Base-by-base conservation (phyloP, 1,284 basidiomycete genomes). In the Cutaneotrichosporon dermatis region DNA sequence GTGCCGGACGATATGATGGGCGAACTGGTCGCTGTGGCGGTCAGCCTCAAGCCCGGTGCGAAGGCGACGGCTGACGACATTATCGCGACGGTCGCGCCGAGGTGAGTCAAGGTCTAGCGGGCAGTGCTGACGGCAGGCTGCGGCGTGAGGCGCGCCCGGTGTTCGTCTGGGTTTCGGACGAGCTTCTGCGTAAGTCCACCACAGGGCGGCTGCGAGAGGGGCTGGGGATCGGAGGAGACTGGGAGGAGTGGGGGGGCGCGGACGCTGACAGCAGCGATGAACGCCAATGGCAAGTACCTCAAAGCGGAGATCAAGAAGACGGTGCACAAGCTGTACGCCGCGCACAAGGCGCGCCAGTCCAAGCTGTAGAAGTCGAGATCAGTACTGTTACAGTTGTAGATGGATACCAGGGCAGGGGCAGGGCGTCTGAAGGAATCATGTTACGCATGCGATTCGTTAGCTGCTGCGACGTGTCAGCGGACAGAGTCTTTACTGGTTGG, bases 21-120 rank as follows among this genome's bases (percentile, higher is more conserved):
- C 11, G 74, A 76, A 58, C 62, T 66, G 1, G 73, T 76, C 11
- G 72, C 70, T 0, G 70, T 66, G 0, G 62, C 70, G 6, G 68
- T 76, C 9, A 58, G 60, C 6, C 65, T 76, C 7, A 64, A 65
- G 3, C 49, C 59, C 1, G 64, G 62, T 0, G 11, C 34, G 2
- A 51, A 25, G 16, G 61, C 61, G 1, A 53, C 61, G 3, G 34
- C 51, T 0, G 61, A 59, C 10, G 46, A 50, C 2, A 54, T 62
- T 37, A 51, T 54, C 4, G 51, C 41, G 7, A 7, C 15, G 12
- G 57, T 16, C 1, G 6, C 13, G 15, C 25, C 52, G 15, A 51
- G 54, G 46, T 49, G 46, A 36, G 44, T 45, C 33, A n/a, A 34
- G 13, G 59, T 64, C 4, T 54, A 51, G 42, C n/a, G n/a, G n/a